phyloP scores from a whole-genome alignment of 108 stramenopile genomes.

The Stephanodiscus triporus region DNA sequence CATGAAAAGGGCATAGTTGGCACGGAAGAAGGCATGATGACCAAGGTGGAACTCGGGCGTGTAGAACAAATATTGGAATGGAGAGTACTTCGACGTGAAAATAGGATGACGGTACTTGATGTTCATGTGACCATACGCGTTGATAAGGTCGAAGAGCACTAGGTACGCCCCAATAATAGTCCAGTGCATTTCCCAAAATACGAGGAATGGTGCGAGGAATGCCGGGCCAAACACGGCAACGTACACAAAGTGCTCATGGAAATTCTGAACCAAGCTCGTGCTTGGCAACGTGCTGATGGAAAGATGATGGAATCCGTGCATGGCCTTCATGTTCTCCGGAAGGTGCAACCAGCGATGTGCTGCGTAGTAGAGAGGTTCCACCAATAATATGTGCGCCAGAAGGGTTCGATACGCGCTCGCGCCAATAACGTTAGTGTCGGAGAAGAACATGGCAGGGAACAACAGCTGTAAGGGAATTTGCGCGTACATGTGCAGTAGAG shows the following conservation, averaged over 20 bases:
- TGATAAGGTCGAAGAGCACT: constrained; percentile 64
- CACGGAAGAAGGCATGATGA: constrained; percentile 71
- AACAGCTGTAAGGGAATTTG: constrained; percentile 64
- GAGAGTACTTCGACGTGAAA: constrained; percentile 64
- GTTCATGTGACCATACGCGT: constrained; percentile 71
- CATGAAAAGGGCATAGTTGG: constrained; percentile 74
- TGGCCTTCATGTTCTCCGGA: constrained; percentile 69
- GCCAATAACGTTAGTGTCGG: constrained; percentile 38
- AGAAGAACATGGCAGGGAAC: constrained; percentile 75
- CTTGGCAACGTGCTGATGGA: constrained; percentile 66
- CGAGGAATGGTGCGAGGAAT: constrained; percentile 49
- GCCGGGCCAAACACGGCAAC: constrained; percentile 74
- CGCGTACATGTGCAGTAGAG: constrained; percentile 65
- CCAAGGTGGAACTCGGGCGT: constrained; percentile 79
- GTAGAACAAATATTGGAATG: constrained; percentile 69
- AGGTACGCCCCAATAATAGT: constrained; percentile 62
- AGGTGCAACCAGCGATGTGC: constrained; percentile 74
- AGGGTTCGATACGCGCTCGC: constrained; percentile 48
- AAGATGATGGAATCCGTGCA: constrained; percentile 80
- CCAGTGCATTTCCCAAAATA: constrained; percentile 60
- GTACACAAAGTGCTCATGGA: constrained; percentile 76
- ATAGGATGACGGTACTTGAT: constrained; percentile 56
- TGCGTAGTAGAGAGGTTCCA: constrained; percentile 72
- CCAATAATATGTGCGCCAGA: constrained; percentile 55
- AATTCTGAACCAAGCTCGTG: constrained; percentile 72